These are phyloP conservation scores for Calonectria montana DNA, from an alignment of 2,329 filamentous ascomycete genomes.

Conservation along the genomic window DNA sequence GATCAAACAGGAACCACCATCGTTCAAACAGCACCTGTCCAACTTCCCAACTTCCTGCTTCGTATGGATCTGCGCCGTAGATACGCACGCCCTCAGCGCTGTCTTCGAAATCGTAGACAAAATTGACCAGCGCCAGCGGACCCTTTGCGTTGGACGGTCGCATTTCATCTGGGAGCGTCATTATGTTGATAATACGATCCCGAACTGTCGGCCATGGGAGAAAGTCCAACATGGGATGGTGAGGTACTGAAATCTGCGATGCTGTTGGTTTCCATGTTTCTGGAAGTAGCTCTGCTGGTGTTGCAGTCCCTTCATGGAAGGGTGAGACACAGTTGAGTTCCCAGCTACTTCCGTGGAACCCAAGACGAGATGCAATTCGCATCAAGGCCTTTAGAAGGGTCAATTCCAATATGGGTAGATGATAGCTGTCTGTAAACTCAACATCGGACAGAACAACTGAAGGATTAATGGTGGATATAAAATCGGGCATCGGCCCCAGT, in stretches of 20 bases:
- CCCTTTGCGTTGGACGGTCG: constrained; percentile 60
- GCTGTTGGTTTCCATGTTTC: constrained; percentile 61
- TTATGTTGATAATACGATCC: constrained; percentile 63
- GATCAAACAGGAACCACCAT: constrained; percentile 72
- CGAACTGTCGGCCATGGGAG: constrained; percentile 68
- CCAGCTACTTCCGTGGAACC: constrained; percentile 57
- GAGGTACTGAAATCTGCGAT: constrained; percentile 60
- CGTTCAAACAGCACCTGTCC: constrained; percentile 67
- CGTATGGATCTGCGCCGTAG: constrained; percentile 61
- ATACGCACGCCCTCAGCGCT: constrained; percentile 62
- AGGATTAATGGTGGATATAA: constrained; percentile 34
- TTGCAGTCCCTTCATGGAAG: constrained; percentile 51
- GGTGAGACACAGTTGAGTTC: constrained; percentile 58
- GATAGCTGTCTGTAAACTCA: constrained; percentile 58
- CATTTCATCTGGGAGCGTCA: constrained; percentile 59
- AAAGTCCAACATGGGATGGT: constrained; percentile 68
- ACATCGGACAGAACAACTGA: constrained; percentile 34
- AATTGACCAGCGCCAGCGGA: constrained; percentile 59
- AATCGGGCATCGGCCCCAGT: constrained; percentile 9
- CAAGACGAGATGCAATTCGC: constrained; percentile 60
- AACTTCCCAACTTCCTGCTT: constrained; percentile 65
- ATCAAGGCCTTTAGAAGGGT: constrained; percentile 59
- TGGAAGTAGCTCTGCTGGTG: constrained; percentile 54
- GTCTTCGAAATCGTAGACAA: constrained; percentile 70
- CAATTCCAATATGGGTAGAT: constrained; percentile 60